phyloP scores from a whole-genome alignment of 352 stramenopile species.

The Globisporangium recalcitrans region DNA sequence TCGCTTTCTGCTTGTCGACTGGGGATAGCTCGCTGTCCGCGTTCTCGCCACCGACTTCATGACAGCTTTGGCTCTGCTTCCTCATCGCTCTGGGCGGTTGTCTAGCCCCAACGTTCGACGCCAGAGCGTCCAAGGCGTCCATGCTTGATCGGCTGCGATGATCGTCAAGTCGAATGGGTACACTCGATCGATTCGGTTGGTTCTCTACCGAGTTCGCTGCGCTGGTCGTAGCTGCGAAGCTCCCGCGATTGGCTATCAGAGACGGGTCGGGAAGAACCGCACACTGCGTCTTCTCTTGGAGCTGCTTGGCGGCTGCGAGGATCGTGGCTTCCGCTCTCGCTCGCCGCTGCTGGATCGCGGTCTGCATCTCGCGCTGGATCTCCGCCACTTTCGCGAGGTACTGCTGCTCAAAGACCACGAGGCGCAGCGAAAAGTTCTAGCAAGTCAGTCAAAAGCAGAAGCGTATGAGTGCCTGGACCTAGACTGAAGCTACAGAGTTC shows the following conservation, averaged over 20 bases:
- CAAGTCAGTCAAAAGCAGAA: background rate
- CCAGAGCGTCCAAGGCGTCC: background rate
- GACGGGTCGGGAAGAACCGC: slow-evolving; percentile 6
- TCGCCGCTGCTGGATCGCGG: slow-evolving; percentile 38
- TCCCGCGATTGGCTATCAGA: background rate
- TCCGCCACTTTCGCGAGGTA: slow-evolving; percentile 49
- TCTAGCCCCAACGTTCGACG: background rate
- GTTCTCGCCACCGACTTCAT: background rate
- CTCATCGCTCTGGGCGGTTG: background rate
- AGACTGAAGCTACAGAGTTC: too few species aligned
- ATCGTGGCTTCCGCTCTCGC: slow-evolving; percentile 34
- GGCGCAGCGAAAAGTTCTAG: slow-evolving; percentile 45
- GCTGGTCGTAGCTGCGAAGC: background rate
- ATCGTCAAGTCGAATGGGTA: background rate
- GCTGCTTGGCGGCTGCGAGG: slow-evolving; percentile 33
- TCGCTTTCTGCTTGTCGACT: slow-evolving; percentile 42
- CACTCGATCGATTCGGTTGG: background rate
- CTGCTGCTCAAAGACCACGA: slow-evolving; percentile 62
- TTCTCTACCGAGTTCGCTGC: background rate
- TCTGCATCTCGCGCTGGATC: slow-evolving; percentile 45
- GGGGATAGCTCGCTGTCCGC: slow-evolving; percentile 26
- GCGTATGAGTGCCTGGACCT: background rate
- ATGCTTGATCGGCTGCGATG: background rate
- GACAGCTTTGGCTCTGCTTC: background rate
- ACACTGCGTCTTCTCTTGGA: slow-evolving; percentile 41